Conservation (phyloP, 495 filamentous ascomycete species). For the Penicillium maclennaniae region DNA sequence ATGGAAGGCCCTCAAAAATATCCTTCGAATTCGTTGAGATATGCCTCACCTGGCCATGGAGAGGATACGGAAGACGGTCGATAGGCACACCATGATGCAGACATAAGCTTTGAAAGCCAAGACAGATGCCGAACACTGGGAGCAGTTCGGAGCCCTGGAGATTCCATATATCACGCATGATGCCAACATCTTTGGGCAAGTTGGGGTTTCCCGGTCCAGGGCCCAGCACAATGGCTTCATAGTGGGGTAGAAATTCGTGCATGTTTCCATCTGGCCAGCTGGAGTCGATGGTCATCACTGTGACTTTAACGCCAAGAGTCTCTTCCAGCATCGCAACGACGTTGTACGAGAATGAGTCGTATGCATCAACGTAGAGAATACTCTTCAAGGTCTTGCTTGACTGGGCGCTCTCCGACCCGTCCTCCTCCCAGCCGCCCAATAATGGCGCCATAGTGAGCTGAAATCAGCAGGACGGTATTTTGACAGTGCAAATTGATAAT, state of each 20-base stretch:
- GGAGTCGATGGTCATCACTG: conserved; percentile 66
- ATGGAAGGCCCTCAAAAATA: conserved; percentile 53
- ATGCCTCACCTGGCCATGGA: conserved; percentile 75
- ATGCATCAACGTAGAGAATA: conserved; percentile 87
- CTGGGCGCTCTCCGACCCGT: conserved; percentile 5
- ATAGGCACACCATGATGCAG: conserved; percentile 63
- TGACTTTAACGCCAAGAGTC: conserved; percentile 59
- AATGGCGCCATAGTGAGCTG: conserved; percentile 32
- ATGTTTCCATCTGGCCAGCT: conserved; percentile 45
- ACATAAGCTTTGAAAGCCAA: conserved; percentile 86
- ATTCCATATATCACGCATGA: conserved; percentile 75
- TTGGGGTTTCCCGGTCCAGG: conserved; percentile 71
- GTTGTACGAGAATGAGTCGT: conserved; percentile 95
- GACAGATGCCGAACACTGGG: conserved; percentile 84
- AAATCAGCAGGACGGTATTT: not conserved
- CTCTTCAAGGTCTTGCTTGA: conserved; percentile 26
- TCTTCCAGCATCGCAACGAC: conserved; percentile 74
- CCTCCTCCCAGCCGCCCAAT: conserved; percentile 29
- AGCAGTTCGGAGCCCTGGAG: conserved; percentile 54
- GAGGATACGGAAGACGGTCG: conserved; percentile 56
- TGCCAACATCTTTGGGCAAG: conserved; percentile 63
- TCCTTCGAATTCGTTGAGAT: conserved; percentile 50
- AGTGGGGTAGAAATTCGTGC: conserved; percentile 50
- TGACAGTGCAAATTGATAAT: not conserved
- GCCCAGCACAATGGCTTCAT: conserved; percentile 74